These are phyloP conservation scores for Kalanchoe fedtschenkoi DNA, from an alignment of 164 flowering plant species.

Conservation along the genomic window DNA sequence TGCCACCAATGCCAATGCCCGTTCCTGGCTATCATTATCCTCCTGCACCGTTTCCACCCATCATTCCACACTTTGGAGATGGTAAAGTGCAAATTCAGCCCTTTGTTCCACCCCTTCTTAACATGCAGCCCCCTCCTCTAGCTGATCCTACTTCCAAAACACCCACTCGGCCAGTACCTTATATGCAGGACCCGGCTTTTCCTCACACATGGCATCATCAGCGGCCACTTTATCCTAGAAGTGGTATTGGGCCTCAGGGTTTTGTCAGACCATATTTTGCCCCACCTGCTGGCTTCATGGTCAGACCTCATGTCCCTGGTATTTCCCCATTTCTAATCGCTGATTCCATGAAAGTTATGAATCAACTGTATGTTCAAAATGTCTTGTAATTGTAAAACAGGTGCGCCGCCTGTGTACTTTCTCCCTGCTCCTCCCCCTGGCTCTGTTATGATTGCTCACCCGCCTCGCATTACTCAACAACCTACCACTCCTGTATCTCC, in stretches of 20 bases:
- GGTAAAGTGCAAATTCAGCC: slow-evolving; percentile 28
- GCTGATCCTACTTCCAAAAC: neutral
- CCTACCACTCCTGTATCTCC: slow-evolving; percentile 35
- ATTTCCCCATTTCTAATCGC: slow-evolving; percentile 8
- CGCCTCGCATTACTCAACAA: slow-evolving; percentile 40
- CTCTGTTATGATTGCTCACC: slow-evolving; percentile 44
- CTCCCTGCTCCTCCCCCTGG: slow-evolving; percentile 56
- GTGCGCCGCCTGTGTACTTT: slow-evolving; percentile 47
- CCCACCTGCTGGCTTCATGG: slow-evolving; percentile 55
- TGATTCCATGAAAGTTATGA: neutral
- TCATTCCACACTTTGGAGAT: slow-evolving; percentile 33
- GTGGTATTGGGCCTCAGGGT: slow-evolving; percentile 43
- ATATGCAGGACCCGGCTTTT: slow-evolving; percentile 49
- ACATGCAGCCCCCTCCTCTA: neutral
- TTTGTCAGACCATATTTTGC: slow-evolving; percentile 47
- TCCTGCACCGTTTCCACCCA: slow-evolving; percentile 37
- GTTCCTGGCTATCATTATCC: slow-evolving; percentile 52
- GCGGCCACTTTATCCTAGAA: slow-evolving; percentile 29
- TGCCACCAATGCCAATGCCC: slow-evolving; percentile 33
- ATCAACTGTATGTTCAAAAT: neutral
- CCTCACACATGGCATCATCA: slow-evolving; percentile 52
- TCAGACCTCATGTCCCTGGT: slow-evolving; percentile 65
- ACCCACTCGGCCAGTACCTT: slow-evolving; percentile 1
- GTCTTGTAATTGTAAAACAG: slow-evolving; percentile 22
- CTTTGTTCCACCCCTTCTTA: too few relatives aligned